Percentiles rank a stretch among this genome's conserved stretches.
These are phyloP conservation scores for Flaveria ramosissima DNA, from an alignment of 129 eudicot species.

Conservation along the genomic window DNA sequence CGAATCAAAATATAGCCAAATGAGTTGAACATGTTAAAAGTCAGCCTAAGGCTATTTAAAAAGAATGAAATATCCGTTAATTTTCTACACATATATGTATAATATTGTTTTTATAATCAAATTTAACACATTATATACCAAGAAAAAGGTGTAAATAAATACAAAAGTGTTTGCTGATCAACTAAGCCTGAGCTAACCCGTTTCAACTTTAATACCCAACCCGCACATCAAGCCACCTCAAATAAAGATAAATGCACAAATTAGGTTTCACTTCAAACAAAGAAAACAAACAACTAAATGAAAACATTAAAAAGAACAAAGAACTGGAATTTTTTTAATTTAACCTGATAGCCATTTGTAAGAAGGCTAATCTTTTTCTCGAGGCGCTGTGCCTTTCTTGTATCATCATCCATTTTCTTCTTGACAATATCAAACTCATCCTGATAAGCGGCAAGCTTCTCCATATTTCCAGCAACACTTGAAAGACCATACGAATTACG, in stretches of 20 bases:
- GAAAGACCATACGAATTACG: conserved; percentile 84
- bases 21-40: no score
- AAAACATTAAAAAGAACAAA: background rate
- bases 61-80: background rate
- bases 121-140: background rate
- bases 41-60: background rate
- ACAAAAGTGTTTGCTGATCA: background rate
- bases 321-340: background rate
- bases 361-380: conserved; percentile 87
- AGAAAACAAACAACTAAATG: background rate
- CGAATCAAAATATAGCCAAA: background rate
- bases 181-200: background rate
- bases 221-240: background rate
- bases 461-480: conserved; percentile 87
- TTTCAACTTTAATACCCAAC: background rate
- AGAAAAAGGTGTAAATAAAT: background rate
- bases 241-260: background rate
- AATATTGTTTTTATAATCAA: background rate
- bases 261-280: background rate
- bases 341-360: conserved; percentile 91
- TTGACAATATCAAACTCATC: conserved; percentile 84
- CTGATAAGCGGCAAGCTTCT: conserved; percentile 83
- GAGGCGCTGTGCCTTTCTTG: conserved; percentile 76
- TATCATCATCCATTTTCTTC: conserved; percentile 93
- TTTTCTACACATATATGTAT: background rate